Conservation (phyloP, 2,329 filamentous ascomycete species). For the Parastagonospora nodorum region DNA sequence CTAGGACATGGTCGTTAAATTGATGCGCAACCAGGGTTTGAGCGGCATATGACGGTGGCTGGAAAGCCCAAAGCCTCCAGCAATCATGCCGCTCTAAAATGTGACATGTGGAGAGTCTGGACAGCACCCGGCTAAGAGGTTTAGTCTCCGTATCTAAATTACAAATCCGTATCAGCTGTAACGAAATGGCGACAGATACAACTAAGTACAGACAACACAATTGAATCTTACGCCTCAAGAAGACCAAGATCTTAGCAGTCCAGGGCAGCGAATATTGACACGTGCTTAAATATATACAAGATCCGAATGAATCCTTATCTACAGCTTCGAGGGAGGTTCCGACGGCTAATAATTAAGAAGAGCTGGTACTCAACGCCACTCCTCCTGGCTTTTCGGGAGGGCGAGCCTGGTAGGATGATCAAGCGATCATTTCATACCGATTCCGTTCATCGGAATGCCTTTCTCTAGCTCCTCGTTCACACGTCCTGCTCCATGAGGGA, state of each 20-base stretch:
- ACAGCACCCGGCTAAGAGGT: no score
- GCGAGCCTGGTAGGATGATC: no score
- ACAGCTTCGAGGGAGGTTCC: no score
- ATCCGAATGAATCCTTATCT: no score
- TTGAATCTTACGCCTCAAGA: neutral
- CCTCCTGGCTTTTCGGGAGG: no score
- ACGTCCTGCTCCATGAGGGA: conserved; percentile 8
- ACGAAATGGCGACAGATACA: conserved; percentile 4
- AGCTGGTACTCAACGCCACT: no score
- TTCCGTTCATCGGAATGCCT: conserved; percentile 22
- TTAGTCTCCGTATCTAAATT: neutral
- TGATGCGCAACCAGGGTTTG: conserved; percentile 13
- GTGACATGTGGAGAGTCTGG: conserved; percentile 7
- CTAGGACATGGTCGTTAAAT: conserved; percentile 7
- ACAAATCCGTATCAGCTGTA: conserved; percentile 9
- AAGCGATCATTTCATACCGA: conserved; percentile 20
- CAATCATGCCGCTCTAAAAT: conserved; percentile 5
- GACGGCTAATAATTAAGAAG: neutral
- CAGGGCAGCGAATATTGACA: no score
- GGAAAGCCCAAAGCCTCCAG: conserved; percentile 6
- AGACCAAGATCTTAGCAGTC: neutral
- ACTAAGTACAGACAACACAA: no score
- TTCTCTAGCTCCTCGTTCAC: conserved; percentile 24
- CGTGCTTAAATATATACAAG: no score
- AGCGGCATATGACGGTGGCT: conserved; percentile 8